Evolutionary conservation across 202 grass and related monocot genomes (phyloP).

Genomic region (Hordeum pubiflorum): DNA sequence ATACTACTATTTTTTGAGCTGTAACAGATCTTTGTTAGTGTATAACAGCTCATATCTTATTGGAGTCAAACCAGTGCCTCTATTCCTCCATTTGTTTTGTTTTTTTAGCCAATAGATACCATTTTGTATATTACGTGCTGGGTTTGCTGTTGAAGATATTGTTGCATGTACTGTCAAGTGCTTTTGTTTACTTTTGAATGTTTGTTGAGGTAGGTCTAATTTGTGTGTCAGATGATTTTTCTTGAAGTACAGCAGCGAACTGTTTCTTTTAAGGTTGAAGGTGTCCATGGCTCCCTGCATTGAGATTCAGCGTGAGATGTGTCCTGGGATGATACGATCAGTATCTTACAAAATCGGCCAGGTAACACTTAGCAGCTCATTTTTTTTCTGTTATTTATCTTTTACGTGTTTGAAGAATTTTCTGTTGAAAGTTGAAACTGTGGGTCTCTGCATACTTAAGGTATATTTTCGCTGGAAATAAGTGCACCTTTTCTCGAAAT

Average conservation of each 20-base stretch:
- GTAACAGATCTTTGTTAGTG: neutral
- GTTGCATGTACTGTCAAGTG: slow-evolving; percentile 52
- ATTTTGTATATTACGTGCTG: slow-evolving; percentile 41
- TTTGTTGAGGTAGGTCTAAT: slow-evolving; percentile 56
- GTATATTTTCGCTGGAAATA: too few relatives aligned
- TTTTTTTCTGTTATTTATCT: too few relatives aligned
- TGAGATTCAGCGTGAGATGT: neutral
- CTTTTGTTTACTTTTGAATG: slow-evolving; percentile 81
- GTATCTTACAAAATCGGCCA: too few relatives aligned
- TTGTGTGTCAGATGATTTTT: neutral
- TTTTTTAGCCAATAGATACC: neutral
- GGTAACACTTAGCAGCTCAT: too few relatives aligned
- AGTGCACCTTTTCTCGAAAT: neutral
- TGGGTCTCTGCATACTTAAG: too few relatives aligned
- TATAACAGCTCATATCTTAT: neutral
- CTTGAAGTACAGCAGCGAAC: neutral
- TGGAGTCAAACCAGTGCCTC: neutral
- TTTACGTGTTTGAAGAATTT: too few relatives aligned
- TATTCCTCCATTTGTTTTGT: neutral
- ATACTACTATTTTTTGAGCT: neutral
- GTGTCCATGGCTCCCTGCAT: slow-evolving; percentile 33
- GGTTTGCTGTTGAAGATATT: slow-evolving; percentile 59
- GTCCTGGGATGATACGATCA: too few relatives aligned
- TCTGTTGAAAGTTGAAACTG: too few relatives aligned
- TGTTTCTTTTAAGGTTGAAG: slow-evolving; percentile 62